phyloP scores from a whole-genome alignment of 192 early-diverging fungal genomes.

The Entomortierella beljakovae region DNA sequence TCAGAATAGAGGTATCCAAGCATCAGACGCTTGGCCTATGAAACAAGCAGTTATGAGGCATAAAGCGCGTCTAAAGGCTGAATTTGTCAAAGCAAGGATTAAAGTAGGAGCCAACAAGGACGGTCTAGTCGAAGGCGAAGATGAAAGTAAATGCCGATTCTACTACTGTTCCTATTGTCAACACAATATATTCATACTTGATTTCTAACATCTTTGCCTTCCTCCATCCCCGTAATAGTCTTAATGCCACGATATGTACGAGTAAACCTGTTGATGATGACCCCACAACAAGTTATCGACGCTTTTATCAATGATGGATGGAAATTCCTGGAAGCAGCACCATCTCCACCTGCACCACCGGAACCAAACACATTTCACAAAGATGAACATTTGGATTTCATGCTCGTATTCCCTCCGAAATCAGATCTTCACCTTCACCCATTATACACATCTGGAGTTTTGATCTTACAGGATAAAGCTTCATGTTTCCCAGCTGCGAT shows the following conservation, averaged over 20 bases:
- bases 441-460: constrained; percentile 76
- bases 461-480: constrained; percentile 97
- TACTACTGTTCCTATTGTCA: too few species aligned
- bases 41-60: constrained; percentile 77
- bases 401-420: constrained; percentile 87
- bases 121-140: constrained; percentile 61
- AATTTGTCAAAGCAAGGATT: constrained; percentile 83
- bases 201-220: too few species aligned
- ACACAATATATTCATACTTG: too few species aligned
- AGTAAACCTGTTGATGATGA: constrained; percentile 85
- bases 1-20: constrained; percentile 76
- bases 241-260: constrained; percentile 87
- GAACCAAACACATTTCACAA: constrained; percentile 56
- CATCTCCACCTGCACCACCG: constrained; percentile 30
- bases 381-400: constrained; percentile 84
- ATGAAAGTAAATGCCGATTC: constrained; percentile 64
- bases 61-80: constrained; percentile 74
- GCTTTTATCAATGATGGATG: constrained; percentile 35
- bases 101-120: constrained; percentile 73
- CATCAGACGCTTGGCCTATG: constrained; percentile 64
- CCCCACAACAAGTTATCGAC: constrained; percentile 75
- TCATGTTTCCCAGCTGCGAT: constrained; percentile 95
- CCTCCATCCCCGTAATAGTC: too few species aligned
- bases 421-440: constrained; percentile 91
- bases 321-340: constrained; percentile 23